Evolutionary conservation across 148 eudicot species (phyloP).

Genomic region (Camellia japonica): DNA sequence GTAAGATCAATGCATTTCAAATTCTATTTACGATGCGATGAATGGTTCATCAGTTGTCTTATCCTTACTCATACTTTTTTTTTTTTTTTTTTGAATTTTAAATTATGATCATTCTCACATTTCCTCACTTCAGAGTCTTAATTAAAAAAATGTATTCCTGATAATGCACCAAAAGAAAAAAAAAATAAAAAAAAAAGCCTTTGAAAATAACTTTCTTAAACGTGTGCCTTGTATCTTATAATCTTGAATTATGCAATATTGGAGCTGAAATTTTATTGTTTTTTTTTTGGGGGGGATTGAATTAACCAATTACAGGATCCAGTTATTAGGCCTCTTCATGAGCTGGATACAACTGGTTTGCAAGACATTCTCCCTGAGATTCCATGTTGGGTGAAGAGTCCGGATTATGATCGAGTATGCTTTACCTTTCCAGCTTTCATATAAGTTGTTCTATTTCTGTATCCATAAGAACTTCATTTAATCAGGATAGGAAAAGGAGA

Average conservation of each 20-base stretch:
- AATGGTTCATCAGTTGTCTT: neutral
- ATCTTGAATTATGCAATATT: neutral
- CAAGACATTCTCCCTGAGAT: slow-evolving; percentile 64
- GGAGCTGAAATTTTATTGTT: neutral
- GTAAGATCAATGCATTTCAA: neutral
- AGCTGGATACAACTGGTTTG: slow-evolving; percentile 45
- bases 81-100: neutral
- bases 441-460: neutral
- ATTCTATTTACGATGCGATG: neutral
- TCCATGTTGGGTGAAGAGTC: slow-evolving; percentile 87
- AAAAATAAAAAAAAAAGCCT: neutral
- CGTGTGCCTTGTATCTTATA: neutral
- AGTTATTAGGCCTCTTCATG: slow-evolving; percentile 43
- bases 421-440: neutral
- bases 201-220: neutral
- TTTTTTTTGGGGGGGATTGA: neutral
- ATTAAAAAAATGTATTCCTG: neutral
- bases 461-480: neutral
- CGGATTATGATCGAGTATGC: slow-evolving; percentile 89
- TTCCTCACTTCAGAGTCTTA: neutral
- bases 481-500: neutral
- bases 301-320: slow-evolving; percentile 48
- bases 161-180: neutral
- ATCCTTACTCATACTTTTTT: neutral
- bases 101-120: neutral